phyloP scores from a whole-genome alignment of 2,329 filamentous ascomycete genomes.

The Colletotrichum lupini region DNA sequence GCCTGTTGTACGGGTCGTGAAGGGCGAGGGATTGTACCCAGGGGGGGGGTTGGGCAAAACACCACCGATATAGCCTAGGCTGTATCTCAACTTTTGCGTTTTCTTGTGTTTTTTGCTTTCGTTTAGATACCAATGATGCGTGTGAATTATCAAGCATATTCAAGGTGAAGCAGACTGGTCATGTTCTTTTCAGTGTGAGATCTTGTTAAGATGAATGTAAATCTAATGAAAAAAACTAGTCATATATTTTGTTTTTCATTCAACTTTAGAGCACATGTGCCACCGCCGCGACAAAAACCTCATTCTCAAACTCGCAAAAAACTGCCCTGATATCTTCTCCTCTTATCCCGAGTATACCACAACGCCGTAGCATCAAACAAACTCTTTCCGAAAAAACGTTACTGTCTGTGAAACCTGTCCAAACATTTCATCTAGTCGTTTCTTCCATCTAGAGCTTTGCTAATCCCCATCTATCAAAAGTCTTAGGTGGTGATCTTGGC shows the following conservation, averaged over 20 bases:
- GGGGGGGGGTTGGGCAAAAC: neutral
- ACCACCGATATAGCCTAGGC: neutral
- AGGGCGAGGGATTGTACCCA: neutral
- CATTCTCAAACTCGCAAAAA: neutral
- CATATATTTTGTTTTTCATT: neutral
- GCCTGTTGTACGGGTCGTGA: neutral
- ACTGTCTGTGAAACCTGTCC: neutral
- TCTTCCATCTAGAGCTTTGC: neutral
- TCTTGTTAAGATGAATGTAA: neutral
- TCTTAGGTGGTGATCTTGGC: constrained; percentile 29
- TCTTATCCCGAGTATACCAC: neutral
- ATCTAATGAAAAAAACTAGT: neutral
- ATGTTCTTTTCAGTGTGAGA: neutral
- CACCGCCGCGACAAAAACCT: neutral
- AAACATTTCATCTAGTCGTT: neutral
- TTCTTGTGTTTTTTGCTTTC: neutral
- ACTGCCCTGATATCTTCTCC: neutral
- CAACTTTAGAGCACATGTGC: neutral
- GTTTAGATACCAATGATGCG: neutral
- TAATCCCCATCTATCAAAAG: neutral
- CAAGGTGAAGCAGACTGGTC: neutral
- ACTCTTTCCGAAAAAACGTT: neutral
- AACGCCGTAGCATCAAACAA: neutral
- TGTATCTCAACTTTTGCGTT: neutral
- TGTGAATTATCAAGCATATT: neutral